These are phyloP conservation scores for Entomortierella parvispora DNA, from an alignment of 192 early-diverging fungal species.

Conservation along the genomic window DNA sequence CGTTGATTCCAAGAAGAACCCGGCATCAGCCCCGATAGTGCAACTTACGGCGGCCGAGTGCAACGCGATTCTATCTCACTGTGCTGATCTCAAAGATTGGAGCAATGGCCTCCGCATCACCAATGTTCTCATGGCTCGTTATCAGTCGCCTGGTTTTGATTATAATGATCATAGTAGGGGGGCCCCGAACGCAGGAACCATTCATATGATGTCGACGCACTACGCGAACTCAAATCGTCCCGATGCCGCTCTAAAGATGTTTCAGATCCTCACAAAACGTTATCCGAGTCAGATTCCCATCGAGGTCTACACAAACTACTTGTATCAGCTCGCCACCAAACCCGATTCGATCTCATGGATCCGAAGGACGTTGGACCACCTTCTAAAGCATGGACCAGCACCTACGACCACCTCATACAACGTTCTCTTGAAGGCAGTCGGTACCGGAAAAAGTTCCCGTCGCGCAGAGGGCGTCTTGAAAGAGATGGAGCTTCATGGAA, in stretches of 20 bases:
- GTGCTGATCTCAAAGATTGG: conserved; percentile 20
- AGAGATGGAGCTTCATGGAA: conserved; percentile 10
- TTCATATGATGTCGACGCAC: conserved; percentile 5
- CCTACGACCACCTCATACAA: conserved; percentile 28
- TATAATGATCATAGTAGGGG: neutral
- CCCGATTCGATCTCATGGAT: conserved; percentile 1
- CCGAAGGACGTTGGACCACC: conserved; percentile 1
- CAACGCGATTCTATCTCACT: conserved; percentile 22
- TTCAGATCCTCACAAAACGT: conserved; percentile 4
- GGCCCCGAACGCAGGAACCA: conserved; percentile 26
- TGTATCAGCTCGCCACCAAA: conserved; percentile 1
- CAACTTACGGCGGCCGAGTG: conserved; percentile 20
- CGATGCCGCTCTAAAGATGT: neutral
- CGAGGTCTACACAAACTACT: conserved; percentile 10
- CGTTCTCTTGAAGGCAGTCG: conserved; percentile 17
- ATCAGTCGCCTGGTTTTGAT: conserved; percentile 15
- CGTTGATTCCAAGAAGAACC: neutral
- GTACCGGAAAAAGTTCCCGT: neutral
- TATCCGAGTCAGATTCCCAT: conserved; percentile 24
- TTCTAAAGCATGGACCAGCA: conserved; percentile 14
- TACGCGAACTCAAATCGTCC: neutral
- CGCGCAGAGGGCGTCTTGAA: conserved; percentile 5
- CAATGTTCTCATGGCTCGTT: conserved; percentile 10
- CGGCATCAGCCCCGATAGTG: neutral
- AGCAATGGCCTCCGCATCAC: conserved; percentile 13